phyloP scores from a whole-genome alignment of 495 filamentous ascomycete genomes.

The Cairneyella variabilis region DNA sequence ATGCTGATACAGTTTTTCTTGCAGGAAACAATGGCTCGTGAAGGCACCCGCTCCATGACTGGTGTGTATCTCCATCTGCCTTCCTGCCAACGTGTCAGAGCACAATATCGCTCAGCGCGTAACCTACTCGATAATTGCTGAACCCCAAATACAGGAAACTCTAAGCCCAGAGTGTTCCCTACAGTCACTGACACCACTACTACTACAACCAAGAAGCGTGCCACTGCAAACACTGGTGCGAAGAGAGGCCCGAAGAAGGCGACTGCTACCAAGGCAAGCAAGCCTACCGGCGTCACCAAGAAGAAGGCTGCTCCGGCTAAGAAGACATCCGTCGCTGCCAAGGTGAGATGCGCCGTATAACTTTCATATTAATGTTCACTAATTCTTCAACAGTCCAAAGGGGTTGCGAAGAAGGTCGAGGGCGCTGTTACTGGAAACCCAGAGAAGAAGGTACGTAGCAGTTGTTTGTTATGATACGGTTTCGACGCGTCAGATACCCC shows the following conservation, averaged over 20 bases:
- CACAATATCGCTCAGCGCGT: conserved; percentile 21
- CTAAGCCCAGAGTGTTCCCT: conserved; percentile 49
- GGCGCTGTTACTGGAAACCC: conserved; percentile 21
- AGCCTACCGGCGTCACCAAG: conserved; percentile 48
- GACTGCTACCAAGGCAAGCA: conserved; percentile 19
- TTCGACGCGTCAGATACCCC: conserved; percentile 22
- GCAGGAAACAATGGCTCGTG: conserved; percentile 44
- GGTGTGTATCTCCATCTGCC: conserved; percentile 17
- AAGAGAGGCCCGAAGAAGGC: conserved; percentile 34
- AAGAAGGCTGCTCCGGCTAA: conserved; percentile 48
- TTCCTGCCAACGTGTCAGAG: not conserved
- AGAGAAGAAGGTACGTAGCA: conserved; percentile 25
- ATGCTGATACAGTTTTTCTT: conserved; percentile 22
- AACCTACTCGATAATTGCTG: conserved; percentile 12
- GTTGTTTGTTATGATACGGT: conserved; percentile 16
- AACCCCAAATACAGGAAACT: conserved; percentile 38
- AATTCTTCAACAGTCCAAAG: conserved; percentile 40
- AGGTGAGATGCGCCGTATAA: conserved; percentile 31
- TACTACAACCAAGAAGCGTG: conserved; percentile 34
- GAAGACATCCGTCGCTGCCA: conserved; percentile 40
- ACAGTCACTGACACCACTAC: conserved; percentile 46
- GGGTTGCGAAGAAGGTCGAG: conserved; percentile 41
- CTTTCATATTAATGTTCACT: conserved; percentile 16
- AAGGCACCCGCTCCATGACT: conserved; percentile 51
- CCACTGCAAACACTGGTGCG: conserved; percentile 37